phyloP scores from a whole-genome alignment of 345 rosid species.

The Fremontodendron californicum region DNA sequence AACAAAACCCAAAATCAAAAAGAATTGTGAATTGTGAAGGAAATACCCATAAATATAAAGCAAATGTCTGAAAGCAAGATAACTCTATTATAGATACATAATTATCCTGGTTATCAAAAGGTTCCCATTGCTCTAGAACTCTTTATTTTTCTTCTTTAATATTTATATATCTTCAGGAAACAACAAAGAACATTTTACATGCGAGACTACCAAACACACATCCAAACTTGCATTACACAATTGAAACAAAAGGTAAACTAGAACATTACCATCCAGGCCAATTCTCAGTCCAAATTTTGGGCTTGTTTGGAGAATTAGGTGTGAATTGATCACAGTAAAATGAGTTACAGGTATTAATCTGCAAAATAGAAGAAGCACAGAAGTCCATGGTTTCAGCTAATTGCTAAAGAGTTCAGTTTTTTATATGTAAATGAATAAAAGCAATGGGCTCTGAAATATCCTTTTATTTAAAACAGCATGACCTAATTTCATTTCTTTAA shows the following conservation, averaged over 20 bases:
- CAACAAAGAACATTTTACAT: not conserved
- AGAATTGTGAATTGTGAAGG: not conserved
- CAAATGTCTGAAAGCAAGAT: not conserved
- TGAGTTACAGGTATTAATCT: slow-evolving; percentile 76
- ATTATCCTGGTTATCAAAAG: not conserved
- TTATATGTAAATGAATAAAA: not conserved
- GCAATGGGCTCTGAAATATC: not conserved
- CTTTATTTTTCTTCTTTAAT: not conserved
- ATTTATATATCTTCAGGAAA: not conserved
- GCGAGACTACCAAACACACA: not conserved
- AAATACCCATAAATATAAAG: not conserved
- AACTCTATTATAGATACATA: not conserved
- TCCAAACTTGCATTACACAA: not conserved
- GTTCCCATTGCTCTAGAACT: not conserved
- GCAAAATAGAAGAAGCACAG: slow-evolving; percentile 21
- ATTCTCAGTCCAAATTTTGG: slow-evolving; percentile 96
- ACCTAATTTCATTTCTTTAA: not conserved
- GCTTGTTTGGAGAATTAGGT: slow-evolving; percentile 75
- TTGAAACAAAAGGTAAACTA: slow-evolving; percentile 4
- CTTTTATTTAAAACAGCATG: not conserved
- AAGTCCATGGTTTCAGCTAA: not conserved
- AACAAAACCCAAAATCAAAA: not conserved
- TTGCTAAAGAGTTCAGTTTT: not conserved
- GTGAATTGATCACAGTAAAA: slow-evolving; percentile 80
- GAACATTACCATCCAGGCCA: slow-evolving; percentile 96